Evolutionary conservation across 192 early-diverging fungal species (phyloP).

Genomic region (Fimicolochytrium jonesii): DNA sequence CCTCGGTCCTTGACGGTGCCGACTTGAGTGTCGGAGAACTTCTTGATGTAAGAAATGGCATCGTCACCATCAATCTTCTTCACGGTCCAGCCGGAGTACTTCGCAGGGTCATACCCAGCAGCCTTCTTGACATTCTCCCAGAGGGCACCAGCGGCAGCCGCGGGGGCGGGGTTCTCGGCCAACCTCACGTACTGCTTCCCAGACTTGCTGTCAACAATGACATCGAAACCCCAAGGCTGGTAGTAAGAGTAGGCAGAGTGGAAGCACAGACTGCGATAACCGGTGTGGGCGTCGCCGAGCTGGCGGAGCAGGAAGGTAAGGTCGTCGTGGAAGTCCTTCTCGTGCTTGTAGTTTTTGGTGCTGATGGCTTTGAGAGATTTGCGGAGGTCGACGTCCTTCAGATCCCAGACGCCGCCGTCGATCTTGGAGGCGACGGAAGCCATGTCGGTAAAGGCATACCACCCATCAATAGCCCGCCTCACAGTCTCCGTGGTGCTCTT

Average conservation of each 20-base stretch:
- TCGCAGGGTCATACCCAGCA: slow-evolving; percentile 1
- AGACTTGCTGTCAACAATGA: slow-evolving; percentile 5
- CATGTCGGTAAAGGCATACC: slow-evolving; percentile 25
- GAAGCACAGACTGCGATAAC: slow-evolving; percentile 9
- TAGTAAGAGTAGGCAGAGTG: slow-evolving; percentile 12
- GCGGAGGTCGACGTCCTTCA: slow-evolving; percentile 16
- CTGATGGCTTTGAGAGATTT: background rate
- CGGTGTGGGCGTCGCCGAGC: slow-evolving; percentile 23
- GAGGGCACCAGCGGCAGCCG: background rate
- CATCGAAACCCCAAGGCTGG: slow-evolving; percentile 16
- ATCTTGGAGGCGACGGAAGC: slow-evolving; percentile 12
- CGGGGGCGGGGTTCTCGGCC: background rate
- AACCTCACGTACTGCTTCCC: slow-evolving; percentile 10
- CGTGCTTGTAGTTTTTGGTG: slow-evolving; percentile 6
- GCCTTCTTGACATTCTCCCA: slow-evolving; percentile 1
- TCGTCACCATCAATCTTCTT: slow-evolving; percentile 15
- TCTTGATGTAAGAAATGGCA: slow-evolving; percentile 3
- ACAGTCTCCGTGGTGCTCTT: slow-evolving; percentile 16
- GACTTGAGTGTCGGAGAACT: background rate
- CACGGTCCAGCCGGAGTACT: slow-evolving; percentile 9
- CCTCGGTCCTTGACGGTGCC: slow-evolving; percentile 14
- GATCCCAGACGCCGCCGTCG: slow-evolving; percentile 16
- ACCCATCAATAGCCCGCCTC: background rate
- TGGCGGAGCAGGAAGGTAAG: slow-evolving; percentile 1
- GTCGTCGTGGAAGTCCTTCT: slow-evolving; percentile 17